Base-by-base conservation (phyloP, 768 basidiomycete genomes). In the Lactarius indigo region DNA sequence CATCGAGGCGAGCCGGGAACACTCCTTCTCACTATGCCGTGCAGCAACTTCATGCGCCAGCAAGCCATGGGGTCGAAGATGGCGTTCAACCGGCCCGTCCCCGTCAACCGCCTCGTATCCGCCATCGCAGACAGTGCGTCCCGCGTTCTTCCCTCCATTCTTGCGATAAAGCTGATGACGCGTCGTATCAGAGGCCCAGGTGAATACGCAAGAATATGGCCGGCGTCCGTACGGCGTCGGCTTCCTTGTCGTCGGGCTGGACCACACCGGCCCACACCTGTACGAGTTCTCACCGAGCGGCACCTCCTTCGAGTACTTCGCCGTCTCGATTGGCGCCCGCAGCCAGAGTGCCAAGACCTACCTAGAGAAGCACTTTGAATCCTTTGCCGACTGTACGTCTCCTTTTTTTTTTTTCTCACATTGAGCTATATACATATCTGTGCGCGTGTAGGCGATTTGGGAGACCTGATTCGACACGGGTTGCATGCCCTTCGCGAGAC, bases 201-300 rank as follows among this genome's bases (percentile, higher is more conserved):
- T 47, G 10, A 47, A 47, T 42, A 42, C 44, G 44, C 44, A 47
- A 23, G 30, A 33, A 18, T 1, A 37, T 31, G 39, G 30, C 8
- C 75, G 96, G 96, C 96, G 86, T 96, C 97, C 97, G 2, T 99
- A 99, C 72, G 97, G 97, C 76, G 97, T 99, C 13, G 97, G 97
- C 7, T 96, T 98, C 83, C 90, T 99, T 57, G 96, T 99, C 69
- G 90, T 97, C 70, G 97, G 97, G 12, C 87, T 91, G 73, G 97
- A 98, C 78, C 90, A 96, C 74, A 87, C 90, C n/a, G 97, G 97
- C 3, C 96, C 97, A 5, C 97, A 98, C 77, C 86, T 99, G 44
- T 98, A 93, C 78, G 97, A 98, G 77, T 98, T 99, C 81, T 96
- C 96, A 1, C 97, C 97, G 0, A 92, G 96, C 0, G 97, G 97